Percentiles rank a stretch among this genome's conserved stretches.
Evolutionary conservation across 1,139 yeast genomes (phyloP).

Genomic region (Lodderomyces margitis): DNA sequence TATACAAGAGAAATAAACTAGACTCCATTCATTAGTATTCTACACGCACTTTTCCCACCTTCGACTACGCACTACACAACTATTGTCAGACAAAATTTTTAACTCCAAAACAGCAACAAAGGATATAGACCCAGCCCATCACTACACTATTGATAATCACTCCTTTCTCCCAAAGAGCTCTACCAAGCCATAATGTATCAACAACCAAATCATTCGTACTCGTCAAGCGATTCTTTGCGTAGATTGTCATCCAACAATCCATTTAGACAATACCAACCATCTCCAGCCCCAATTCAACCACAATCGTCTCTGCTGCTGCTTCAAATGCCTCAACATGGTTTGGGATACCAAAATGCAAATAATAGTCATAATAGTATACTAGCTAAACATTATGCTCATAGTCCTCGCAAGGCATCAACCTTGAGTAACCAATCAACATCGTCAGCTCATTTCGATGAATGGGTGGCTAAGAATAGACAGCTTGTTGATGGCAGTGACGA

Average conservation of each 20-base stretch:
- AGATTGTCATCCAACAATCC: constrained; percentile 61
- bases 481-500: constrained; percentile 46
- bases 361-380: not conserved
- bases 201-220: constrained; percentile 37
- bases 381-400: constrained; percentile 6
- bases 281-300: constrained; percentile 5
- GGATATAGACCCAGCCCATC: too few relatives aligned
- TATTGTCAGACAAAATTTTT: too few relatives aligned
- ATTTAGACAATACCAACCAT: constrained; percentile 35
- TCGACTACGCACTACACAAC: too few relatives aligned
- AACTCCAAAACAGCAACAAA: too few relatives aligned
- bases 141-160: too few relatives aligned
- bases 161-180: too few relatives aligned
- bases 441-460: constrained; percentile 41
- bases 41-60: not conserved
- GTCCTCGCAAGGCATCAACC: constrained; percentile 17
- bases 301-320: not conserved
- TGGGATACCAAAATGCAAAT: not conserved
- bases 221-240: constrained; percentile 40
- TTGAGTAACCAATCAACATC: constrained; percentile 16
- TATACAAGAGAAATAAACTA: too few relatives aligned
- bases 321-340: constrained; percentile 4
- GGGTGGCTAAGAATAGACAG: constrained; percentile 51
- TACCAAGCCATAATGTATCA: constrained; percentile 39
- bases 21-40: too few relatives aligned